Percentiles rank a stretch among this genome's conserved stretches.
phyloP scores from a whole-genome alignment of 805 yeast species.

The Pichia pseudocactophila region DNA sequence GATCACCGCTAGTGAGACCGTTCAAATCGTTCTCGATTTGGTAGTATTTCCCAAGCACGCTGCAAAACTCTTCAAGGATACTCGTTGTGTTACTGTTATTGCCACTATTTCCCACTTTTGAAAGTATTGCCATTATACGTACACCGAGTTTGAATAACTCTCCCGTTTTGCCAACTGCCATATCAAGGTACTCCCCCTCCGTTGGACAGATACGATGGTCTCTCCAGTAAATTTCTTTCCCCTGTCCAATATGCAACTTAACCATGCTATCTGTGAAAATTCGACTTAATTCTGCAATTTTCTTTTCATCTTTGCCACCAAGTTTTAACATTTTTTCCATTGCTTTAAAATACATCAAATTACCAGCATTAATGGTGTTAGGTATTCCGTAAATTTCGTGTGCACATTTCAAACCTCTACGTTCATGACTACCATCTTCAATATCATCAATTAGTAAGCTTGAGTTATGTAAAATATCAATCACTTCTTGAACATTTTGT shows the following conservation, averaged over 20 bases:
- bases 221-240: conserved; percentile 83
- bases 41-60: conserved; percentile 70
- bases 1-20: conserved; percentile 58
- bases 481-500: conserved; percentile 33
- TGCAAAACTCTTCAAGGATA: conserved; percentile 51
- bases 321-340: conserved; percentile 36
- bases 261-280: conserved; percentile 66
- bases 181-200: conserved; percentile 55
- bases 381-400: conserved; percentile 73
- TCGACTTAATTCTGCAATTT: conserved; percentile 14
- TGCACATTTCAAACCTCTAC: conserved; percentile 76
- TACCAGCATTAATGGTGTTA: conserved; percentile 73
- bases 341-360: conserved; percentile 72
- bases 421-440: conserved; percentile 62
- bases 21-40: conserved; percentile 82
- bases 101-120: background rate
- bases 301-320: conserved; percentile 7
- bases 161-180: conserved; percentile 87
- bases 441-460: conserved; percentile 77
- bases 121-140: conserved; percentile 39
- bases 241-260: conserved; percentile 83
- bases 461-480: conserved; percentile 57
- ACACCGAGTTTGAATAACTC: conserved; percentile 76
- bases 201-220: conserved; percentile 52
- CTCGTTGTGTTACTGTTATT: background rate